Base-by-base conservation (phyloP, 1,284 basidiomycete genomes). In the Xanthoconium separans region DNA sequence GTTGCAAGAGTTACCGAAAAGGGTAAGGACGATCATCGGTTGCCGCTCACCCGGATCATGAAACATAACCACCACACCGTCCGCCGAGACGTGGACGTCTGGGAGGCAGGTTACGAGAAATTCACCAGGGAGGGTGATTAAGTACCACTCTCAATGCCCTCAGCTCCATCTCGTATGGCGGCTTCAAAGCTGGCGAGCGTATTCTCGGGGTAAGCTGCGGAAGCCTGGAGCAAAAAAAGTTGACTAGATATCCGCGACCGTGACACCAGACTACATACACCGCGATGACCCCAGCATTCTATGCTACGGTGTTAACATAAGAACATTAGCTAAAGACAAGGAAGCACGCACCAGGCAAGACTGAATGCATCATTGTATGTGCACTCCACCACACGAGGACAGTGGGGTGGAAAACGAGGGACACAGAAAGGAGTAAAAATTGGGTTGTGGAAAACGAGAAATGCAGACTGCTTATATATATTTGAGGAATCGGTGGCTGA, bases 1-100 rank as follows among this genome's bases (percentile, higher is more conserved):
- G 57, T 60, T 60, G 52, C 50, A 33, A 15, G 7, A 36, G 59
- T 62, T 59, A 59, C 58, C 58, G 37, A 58, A 66, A 56, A 47
- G 16, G 55, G 54, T 16, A 64, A 65, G 20, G 61, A 43, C n/a
- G 58, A 63, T 51, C 57, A 50, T 59, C 33, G 54, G 43, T n/a
- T 67, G 56, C 53, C 33, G 68, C 84, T 65, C 62, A 88, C 89
- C 83, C 12, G 93, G 91, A 73, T 98, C 95, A 71, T 98, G 95
- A 74, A 96, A 97, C 92, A 98, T 95, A 58, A 98, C 74, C 46
- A 98, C 89, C 47, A 93, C 85, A 65, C 87, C 80, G 76, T 98
- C 96, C 61, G 81, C 74, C 48, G 95, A 95, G 68, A 98, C 89
- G 73, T 98, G 96, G 61, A 98, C 94, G 82, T 98, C 95, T 95